These are phyloP conservation scores for Trypanosoma mega DNA, from an alignment of 208 protist species.

Conservation along the genomic window DNA sequence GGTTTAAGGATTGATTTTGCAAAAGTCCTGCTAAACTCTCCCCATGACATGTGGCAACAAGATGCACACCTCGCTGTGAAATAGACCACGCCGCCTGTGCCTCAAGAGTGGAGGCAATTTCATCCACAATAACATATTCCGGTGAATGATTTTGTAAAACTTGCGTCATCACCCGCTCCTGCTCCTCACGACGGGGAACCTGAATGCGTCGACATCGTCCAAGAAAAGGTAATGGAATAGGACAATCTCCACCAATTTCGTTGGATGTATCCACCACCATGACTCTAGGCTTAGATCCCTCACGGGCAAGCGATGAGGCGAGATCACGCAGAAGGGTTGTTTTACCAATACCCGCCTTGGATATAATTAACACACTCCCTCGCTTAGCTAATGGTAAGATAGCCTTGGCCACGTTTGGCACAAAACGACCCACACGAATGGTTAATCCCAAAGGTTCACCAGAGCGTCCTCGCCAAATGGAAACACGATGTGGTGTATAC, in stretches of 20 bases:
- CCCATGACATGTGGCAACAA: conserved; percentile 92
- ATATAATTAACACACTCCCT: conserved; percentile 89
- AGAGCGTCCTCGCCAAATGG: conserved; percentile 65
- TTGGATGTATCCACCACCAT: conserved; percentile 94
- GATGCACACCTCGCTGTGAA: conserved; percentile 78
- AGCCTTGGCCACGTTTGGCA: conserved; percentile 60
- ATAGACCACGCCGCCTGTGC: conserved; percentile 85
- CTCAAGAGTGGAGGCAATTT: conserved; percentile 80
- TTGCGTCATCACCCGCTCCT: conserved; percentile 83
- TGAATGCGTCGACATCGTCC: conserved; percentile 89
- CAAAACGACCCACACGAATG: conserved; percentile 79
- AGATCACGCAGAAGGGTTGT: conserved; percentile 93
- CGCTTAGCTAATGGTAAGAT: conserved; percentile 46
- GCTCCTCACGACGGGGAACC: conserved; percentile 61
- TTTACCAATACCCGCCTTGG: conserved; percentile 91
- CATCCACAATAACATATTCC: conserved; percentile 93
- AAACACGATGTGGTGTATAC: conserved; percentile 72
- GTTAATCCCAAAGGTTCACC: conserved; percentile 85
- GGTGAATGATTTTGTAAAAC: conserved; percentile 95
- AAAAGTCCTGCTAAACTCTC: conserved; percentile 68
- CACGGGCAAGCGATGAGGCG: conserved; percentile 60
- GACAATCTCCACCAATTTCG: conserved; percentile 92
- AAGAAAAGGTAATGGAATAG: conserved; percentile 83
- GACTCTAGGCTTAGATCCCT: conserved; percentile 49
- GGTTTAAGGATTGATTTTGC: conserved; percentile 85